A percentile compares a stretch with the other conserved stretches of the same genome.
Conservation (phyloP, 192 early-diverging fungal genomes). For the Backusella macrospora region DNA sequence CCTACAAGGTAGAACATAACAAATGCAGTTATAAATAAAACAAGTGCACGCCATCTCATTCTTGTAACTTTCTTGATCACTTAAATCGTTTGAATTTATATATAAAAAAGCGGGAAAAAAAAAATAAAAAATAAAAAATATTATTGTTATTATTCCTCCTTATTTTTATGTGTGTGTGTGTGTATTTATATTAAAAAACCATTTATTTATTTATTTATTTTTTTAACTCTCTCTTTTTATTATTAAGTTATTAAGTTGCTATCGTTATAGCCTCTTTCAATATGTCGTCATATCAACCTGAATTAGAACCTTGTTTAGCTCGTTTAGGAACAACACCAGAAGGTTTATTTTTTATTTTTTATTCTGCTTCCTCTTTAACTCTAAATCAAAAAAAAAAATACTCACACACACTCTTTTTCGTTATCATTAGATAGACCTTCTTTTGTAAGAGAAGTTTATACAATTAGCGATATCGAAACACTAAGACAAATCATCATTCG, state of each 20-base stretch:
- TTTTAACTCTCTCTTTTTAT: background rate
- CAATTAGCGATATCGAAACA: constrained; percentile 49
- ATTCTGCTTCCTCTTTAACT: background rate
- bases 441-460: constrained; percentile 43
- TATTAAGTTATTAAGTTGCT: background rate
- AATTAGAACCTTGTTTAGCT: constrained; percentile 39
- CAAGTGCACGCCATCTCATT: constrained; percentile 43
- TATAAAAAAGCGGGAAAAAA: background rate
- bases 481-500: constrained; percentile 54
- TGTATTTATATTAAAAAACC: too few species aligned
- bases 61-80: too few species aligned
- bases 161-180: too few species aligned
- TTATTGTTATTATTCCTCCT: too few species aligned
- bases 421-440: constrained; percentile 36
- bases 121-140: background rate
- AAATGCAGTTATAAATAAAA: constrained; percentile 28
- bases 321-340: constrained; percentile 36
- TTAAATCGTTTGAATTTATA: too few species aligned
- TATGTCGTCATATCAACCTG: constrained; percentile 23
- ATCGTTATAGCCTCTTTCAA: background rate
- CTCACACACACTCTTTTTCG: background rate
- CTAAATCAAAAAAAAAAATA: background rate
- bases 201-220: constrained; percentile 18
- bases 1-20: constrained; percentile 37
- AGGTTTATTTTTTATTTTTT: constrained; percentile 25